Conservation (phyloP, 306 rosid genomes). For the Citrullus mucosospermus region DNA sequence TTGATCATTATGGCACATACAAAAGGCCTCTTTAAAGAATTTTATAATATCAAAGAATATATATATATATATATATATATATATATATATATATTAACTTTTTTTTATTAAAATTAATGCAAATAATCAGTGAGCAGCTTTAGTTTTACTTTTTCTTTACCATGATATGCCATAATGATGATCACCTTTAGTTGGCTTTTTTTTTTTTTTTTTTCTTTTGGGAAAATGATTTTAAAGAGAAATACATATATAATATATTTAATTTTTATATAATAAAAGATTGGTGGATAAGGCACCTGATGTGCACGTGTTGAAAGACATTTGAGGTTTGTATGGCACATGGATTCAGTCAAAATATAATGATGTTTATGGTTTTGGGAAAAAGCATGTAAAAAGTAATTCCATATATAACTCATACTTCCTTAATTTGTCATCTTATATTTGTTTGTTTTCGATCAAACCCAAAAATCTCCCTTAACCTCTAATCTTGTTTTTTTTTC, state of each 20-base stretch:
- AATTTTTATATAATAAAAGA: background rate
- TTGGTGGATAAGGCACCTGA: constrained; percentile 8
- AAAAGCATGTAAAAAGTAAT: background rate
- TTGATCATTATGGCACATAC: background rate
- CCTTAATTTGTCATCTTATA: constrained; percentile 3
- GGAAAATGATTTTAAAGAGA: background rate
- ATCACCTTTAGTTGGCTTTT: constrained; percentile 4
- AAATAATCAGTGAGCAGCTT: constrained; percentile 7
- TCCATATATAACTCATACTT: background rate
- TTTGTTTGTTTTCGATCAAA: background rate
- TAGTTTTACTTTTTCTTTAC: constrained; percentile 10
- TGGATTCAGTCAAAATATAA: constrained; percentile 7
- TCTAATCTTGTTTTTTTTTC: background rate
- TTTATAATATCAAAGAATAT: background rate
- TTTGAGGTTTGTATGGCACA: background rate
- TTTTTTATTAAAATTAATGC: background rate
- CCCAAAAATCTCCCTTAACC: background rate
- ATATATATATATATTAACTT: background rate
- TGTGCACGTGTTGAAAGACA: constrained; percentile 7
- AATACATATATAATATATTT: background rate
- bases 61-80: background rate
- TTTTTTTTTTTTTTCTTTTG: background rate
- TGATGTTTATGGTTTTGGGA: constrained; percentile 1
- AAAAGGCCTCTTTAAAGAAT: background rate
- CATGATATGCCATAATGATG: constrained; percentile 9